These are phyloP conservation scores for Tagetes erecta DNA, from an alignment of 129 eudicot species.

Conservation along the genomic window DNA sequence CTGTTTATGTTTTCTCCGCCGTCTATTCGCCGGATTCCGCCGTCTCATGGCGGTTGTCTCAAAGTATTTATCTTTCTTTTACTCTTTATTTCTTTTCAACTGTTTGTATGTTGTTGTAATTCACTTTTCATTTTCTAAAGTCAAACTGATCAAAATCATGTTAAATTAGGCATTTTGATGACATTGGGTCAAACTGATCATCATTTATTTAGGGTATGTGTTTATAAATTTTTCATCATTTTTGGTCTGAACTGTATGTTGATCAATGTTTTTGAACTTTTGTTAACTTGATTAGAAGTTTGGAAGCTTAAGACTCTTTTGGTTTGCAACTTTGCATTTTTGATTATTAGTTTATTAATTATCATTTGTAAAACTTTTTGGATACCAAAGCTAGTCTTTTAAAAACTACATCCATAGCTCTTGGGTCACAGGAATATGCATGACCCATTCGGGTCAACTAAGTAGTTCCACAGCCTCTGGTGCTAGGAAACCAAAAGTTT, in stretches of 20 bases:
- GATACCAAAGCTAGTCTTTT: too few relatives aligned
- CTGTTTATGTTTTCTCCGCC: constrained; percentile 82
- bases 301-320: neutral
- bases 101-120: constrained; percentile 9
- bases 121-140: constrained; percentile 6
- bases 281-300: neutral
- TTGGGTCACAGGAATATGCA: too few relatives aligned
- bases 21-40: constrained; percentile 56
- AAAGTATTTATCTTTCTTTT: constrained; percentile 26
- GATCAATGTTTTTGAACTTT: neutral
- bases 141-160: constrained; percentile 6
- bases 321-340: neutral
- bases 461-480: too few relatives aligned
- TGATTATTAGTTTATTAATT: neutral
- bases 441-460: too few relatives aligned
- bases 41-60: constrained; percentile 42
- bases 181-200: neutral
- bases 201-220: neutral
- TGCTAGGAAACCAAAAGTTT: too few relatives aligned
- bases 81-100: constrained; percentile 2
- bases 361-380: too few relatives aligned
- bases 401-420: too few relatives aligned
- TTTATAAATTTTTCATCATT: neutral
- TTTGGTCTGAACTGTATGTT: neutral
- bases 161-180: constrained; percentile 21